Evolutionary conservation across 257 asterid genomes (phyloP), one percentile per base, ranked within the genome.

Genomic region (Nicotiana attenuata): DNA sequence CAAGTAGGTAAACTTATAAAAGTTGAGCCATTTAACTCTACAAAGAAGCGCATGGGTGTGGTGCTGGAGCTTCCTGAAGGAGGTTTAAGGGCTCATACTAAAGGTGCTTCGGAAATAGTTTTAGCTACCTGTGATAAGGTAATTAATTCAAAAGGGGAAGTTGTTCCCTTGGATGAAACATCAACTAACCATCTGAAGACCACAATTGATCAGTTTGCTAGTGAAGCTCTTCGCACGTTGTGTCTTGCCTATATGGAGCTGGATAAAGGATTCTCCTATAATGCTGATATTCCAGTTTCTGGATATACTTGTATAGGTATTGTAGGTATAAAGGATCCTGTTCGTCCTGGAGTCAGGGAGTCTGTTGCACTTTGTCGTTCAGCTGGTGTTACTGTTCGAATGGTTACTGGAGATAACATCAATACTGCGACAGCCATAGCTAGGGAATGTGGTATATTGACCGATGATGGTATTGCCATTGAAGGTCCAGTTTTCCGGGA

Each of bases 381-480:
- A 11, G 99, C 99, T 75, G 99, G 99, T 35, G 90, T 95, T 5
- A 89, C 90, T 47, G 99, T 95, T 19, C 87, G 99, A 59, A 95
- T 95, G 99, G 99, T 95, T 3, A 95, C 99, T 2, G 99, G 99
- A 81, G 99, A 95, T 68, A 93, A 95, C 80, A 92, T 95, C 61
- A 93, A 93, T 76, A 95, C 99, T 24, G 99, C 99, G 8, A 93
- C 87, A 81, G 98, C 99, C 52, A 95, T 95, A 77, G 99, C 99
- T 77, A 89, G 90, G 82, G 99, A 95, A 90, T 95, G 99, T 85
- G 98, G 99, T 73, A 95, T 95, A 84, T 92, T 95, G 66, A 93
- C 99, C 13, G 94, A 95, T 47, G 98, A 91, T 75, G 99, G 98
- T 56, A 85, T 95, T 29, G 98, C 97, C 41, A 93, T 95, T 55